Evolutionary conservation across 805 yeast species (phyloP).

Genomic region (Torulaspora quercuum): DNA sequence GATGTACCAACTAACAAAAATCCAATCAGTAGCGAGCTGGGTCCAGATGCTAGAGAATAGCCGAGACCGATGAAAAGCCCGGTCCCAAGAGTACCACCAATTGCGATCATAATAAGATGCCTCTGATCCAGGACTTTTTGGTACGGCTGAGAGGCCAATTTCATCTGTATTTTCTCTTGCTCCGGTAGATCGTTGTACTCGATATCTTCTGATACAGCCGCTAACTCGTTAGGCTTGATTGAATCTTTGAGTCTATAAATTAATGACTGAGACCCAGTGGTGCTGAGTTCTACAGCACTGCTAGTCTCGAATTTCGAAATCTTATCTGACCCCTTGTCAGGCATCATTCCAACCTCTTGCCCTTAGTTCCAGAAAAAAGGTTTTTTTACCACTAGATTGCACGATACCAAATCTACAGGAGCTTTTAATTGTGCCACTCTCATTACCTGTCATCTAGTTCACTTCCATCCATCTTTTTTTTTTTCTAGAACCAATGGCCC

Average conservation of each 20-base stretch:
- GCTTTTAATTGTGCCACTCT: too few relatives aligned
- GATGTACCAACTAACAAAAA: conserved; percentile 29
- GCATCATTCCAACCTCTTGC: not conserved
- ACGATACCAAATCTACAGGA: too few relatives aligned
- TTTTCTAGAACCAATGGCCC: too few relatives aligned
- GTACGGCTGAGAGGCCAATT: conserved; percentile 20
- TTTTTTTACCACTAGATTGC: too few relatives aligned
- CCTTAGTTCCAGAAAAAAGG: not conserved
- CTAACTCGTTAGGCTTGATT: conserved; percentile 1
- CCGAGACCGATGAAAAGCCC: conserved; percentile 34
- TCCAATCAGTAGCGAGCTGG: conserved; percentile 29
- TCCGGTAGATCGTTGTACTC: conserved; percentile 10
- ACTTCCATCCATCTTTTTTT: too few relatives aligned
- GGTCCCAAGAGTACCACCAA: conserved; percentile 35
- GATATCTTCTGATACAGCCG: conserved; percentile 7
- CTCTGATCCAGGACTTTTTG: conserved; percentile 23
- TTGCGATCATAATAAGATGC: conserved; percentile 34
- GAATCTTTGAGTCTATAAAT: conserved; percentile 1
- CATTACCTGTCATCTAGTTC: too few relatives aligned
- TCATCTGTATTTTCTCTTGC: conserved; percentile 11
- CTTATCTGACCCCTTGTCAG: conserved; percentile 1
- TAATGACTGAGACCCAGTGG: not conserved
- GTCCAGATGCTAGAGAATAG: conserved; percentile 26
- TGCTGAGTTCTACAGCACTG: not conserved
- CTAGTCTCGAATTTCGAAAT: not conserved